A percentile compares a stretch with the other conserved stretches of the same genome.
phyloP scores from a whole-genome alignment of 2,329 filamentous ascomycete species.

The Sporothrix curviconia region DNA sequence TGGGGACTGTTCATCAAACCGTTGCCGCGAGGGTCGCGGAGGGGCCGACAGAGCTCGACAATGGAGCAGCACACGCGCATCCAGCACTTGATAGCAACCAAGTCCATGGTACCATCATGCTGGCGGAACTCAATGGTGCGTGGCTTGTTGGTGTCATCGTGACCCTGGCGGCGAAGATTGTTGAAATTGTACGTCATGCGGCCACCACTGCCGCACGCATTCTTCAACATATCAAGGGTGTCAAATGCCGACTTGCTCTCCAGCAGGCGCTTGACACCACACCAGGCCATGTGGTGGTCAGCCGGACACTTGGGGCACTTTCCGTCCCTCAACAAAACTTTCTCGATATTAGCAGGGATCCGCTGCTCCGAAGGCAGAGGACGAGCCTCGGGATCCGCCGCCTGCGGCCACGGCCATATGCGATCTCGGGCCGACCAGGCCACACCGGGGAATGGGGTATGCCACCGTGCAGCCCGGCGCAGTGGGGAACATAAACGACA shows the following conservation, averaged over 20 bases:
- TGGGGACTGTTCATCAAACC: not conserved
- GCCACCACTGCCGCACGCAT: too few species aligned
- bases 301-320: not conserved
- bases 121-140: slow-evolving; percentile 12
- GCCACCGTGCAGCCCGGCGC: not conserved
- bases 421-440: not conserved
- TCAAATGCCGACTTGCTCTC: too few species aligned
- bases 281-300: not conserved
- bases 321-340: not conserved
- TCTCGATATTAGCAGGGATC: too few species aligned
- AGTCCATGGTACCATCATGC: slow-evolving; percentile 8
- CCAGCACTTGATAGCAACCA: not conserved
- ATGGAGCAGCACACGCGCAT: not conserved
- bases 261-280: too few species aligned
- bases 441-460: not conserved
- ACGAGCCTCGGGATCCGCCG: not conserved
- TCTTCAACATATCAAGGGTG: too few species aligned
- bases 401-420: not conserved
- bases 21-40: not conserved
- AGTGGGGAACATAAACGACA: not conserved
- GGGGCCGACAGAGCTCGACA: not conserved
- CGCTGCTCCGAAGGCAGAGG: too few species aligned
- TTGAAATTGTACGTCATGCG: slow-evolving; percentile 8
- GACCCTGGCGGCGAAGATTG: slow-evolving; percentile 6
- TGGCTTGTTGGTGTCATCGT: not conserved